Base-by-base conservation (phyloP, 169 alveolate species). In the Plasmodium chabaudi region DNA sequence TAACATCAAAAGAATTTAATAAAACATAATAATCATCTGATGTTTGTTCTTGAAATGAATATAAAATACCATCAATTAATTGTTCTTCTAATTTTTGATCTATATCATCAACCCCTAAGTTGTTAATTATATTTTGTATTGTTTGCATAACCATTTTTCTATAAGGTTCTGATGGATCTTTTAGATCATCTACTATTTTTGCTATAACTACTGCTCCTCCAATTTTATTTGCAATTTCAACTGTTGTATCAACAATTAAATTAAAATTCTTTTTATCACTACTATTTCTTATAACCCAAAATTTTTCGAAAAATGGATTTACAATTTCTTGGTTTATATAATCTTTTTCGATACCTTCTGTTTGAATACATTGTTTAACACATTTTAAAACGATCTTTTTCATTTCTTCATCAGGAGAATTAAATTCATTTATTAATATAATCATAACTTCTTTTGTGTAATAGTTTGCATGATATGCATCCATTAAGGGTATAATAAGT, bases 331-430 rank as follows among this genome's bases (percentile, higher is more conserved):
- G 97, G 39, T 99, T 97, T 46, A 99, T 97, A 93, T 98, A 98
- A 64, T 95, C 96, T n/a, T 99, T 97, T 64, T 98, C 98, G 12
- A 99, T 99, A 39, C 99, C 99, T 75, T 98, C 99, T 15, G 99
- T 97, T 75, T 98, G 94, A 23, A 98, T 98, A 86, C 99, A 98
- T 95, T 98, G 99, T 88, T 98, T 98, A 42, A 98, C 98, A 27
- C 98, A 99, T 74, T 92, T 93, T 47, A 92, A 70, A 42, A 99
- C 99, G 47, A 98, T 97, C 93, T 97, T 97, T 92, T 97, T 97
- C 99, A 98, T 99, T 88, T 99, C 99, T 70, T 98, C 99, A 72
- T 98, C 99, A 9, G 98, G 98, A 17, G 99, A 97, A 63, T 95
- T 94, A 92, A 99, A 99, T 95, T 98, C 99, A 53, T 99, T 97